Percentiles rank a stretch among this genome's conserved stretches.
Conservation (phyloP, 2,329 filamentous ascomycete genomes). For the Tolypocladium endophyticum region DNA sequence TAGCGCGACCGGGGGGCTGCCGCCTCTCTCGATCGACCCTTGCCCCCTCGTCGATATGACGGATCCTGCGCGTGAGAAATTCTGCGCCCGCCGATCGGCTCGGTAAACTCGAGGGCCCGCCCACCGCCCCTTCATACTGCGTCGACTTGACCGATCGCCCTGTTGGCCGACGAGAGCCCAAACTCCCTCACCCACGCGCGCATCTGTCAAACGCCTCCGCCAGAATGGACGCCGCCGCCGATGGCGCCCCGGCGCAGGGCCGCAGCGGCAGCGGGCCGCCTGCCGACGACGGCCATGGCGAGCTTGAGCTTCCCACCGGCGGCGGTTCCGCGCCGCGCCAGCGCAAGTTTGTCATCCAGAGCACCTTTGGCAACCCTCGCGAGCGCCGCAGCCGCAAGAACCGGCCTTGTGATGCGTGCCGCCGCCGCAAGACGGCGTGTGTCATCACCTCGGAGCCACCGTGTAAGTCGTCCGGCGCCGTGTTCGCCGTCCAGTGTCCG, state of each 20-base stretch:
- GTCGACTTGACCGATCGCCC: not conserved
- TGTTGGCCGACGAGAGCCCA: not conserved
- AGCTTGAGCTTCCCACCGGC: not conserved
- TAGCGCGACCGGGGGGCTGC: not conserved
- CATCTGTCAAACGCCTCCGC: not conserved
- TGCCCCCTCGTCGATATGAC: not conserved
- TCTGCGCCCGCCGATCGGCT: not conserved
- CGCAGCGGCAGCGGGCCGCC: not conserved
- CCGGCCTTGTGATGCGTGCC: constrained; percentile 34
- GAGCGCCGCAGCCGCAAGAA: constrained; percentile 33
- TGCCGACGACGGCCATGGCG: not conserved
- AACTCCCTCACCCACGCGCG: not conserved
- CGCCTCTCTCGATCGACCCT: not conserved
- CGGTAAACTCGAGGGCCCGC: not conserved
- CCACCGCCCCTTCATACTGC: not conserved
- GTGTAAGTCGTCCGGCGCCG: constrained; percentile 21
- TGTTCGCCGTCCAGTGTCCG: not conserved
- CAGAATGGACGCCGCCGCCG: not conserved
- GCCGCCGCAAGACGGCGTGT: constrained; percentile 34
- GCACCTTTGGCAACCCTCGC: constrained; percentile 28
- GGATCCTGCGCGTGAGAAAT: not conserved
- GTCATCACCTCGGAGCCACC: constrained; percentile 32
- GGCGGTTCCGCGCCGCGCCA: constrained; percentile 1
- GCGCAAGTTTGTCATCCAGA: constrained; percentile 30
- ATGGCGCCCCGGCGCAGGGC: not conserved